Base-by-base conservation (phyloP, 768 basidiomycete species). In the Leccinum barrowsii region DNA sequence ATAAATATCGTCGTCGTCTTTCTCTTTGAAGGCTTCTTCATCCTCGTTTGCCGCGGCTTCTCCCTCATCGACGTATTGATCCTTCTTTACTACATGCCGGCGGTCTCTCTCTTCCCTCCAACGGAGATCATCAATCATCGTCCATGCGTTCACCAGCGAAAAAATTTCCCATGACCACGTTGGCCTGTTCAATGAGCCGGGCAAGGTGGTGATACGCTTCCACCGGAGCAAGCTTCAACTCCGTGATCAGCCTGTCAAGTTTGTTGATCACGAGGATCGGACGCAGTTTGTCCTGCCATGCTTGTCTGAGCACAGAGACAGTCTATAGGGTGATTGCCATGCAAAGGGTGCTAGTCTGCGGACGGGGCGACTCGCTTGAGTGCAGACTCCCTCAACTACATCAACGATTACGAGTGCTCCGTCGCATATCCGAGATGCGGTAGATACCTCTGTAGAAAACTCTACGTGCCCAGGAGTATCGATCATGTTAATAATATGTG, bases 401-500 rank as follows among this genome's bases (percentile, higher is more conserved):
- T 99, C 97, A 1, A 99, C 94, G 5, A 99, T 77, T 40, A 99
- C 90, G 7, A 99, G 80, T 2, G 96, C 94, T 13, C 97, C 97
- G 73, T 98, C 97, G 65, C 94, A 97, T 22, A 99, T 70, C 51
- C 95, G 79, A 12, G 94, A 92, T 21, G 96, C 94, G 1, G 93
- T 91, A 1, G 94, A 98, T 0, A 99, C 97, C 70, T 98, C 97
- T 56, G 89, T 94, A 0, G 94, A 95, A 66, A 99, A 99, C 73
- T 98, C 97, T 22, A 99, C 96, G 75, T 99, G 97, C 4, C 97
- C 97, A 15, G 97, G 97, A 0, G 97, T 98, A 73, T 99, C 97
- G 61, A 99, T 96, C 81, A 98, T 88, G 70, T 97, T 98, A 55
- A 98, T 83, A 49, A 89, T 80, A 75, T 90, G 96, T 22, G 86